These are phyloP conservation scores for Cryphonectria japonica DNA, from an alignment of 2,329 filamentous ascomycete species.

Conservation along the genomic window DNA sequence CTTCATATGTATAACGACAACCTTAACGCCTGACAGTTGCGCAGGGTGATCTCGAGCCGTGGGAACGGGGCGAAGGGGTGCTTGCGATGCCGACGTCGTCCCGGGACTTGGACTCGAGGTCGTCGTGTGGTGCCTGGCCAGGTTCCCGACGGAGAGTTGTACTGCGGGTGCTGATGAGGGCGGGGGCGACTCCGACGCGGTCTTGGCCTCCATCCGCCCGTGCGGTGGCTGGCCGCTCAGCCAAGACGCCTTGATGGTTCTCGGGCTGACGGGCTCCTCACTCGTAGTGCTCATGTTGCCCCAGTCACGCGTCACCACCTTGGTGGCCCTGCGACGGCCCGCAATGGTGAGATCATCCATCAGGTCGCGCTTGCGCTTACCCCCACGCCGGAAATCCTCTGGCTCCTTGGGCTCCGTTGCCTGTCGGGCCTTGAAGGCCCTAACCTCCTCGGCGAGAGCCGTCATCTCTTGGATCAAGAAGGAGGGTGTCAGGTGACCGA, in stretches of 20 bases:
- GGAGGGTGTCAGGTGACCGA: conserved; percentile 84
- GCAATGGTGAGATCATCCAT: conserved; percentile 38
- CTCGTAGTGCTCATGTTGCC: conserved; percentile 20
- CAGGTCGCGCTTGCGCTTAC: conserved; percentile 66
- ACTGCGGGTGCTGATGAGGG: conserved; percentile 1
- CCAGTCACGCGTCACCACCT: conserved; percentile 33
- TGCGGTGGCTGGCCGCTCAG: conserved; percentile 10
- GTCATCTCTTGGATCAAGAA: conserved; percentile 81
- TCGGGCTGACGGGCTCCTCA: conserved; percentile 58
- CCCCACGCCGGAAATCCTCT: conserved; percentile 17
- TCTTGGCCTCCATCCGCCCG: neutral
- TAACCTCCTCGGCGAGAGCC: conserved; percentile 71
- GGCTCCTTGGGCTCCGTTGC: conserved; percentile 27
- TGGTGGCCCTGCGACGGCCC: conserved; percentile 31
- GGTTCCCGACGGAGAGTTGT: neutral
- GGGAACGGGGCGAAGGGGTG: conserved; percentile 14
- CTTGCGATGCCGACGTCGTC: conserved; percentile 25
- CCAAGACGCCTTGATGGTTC: conserved; percentile 43
- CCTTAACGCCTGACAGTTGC: conserved; percentile 72
- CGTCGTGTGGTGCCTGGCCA: neutral
- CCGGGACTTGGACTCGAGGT: conserved; percentile 19
- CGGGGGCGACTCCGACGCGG: conserved; percentile 4
- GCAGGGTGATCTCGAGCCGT: conserved; percentile 31
- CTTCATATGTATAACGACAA: conserved; percentile 94
- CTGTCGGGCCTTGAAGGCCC: conserved; percentile 49